Base-by-base conservation (phyloP, 202 grass and related monocot genomes). In the Musa balbisiana region DNA sequence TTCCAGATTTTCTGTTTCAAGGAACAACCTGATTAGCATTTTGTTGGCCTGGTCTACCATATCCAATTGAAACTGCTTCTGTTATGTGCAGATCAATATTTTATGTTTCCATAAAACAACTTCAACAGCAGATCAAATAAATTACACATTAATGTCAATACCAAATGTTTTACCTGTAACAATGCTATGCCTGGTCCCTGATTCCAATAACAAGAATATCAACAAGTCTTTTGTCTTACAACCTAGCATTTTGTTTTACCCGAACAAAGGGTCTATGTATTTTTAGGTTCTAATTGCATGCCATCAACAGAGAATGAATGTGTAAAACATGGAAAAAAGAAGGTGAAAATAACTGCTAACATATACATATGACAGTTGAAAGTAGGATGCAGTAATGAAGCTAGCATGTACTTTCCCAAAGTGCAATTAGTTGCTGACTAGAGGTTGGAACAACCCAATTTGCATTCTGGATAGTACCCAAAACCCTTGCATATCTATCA, bases 141-240 rank as follows among this genome's bases (percentile, higher is more conserved):
- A 56, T 1, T 15, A 29, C 29, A 29, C 2, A 29, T 29, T 33
- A 17, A 17, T 27, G n/a, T 67, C 26, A 16, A 67, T 11, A 26
- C 22, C 22, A 64, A 64, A 24, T 64, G 62, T 24, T 21, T 64
- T 64, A 23, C 66, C 62, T 12, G 12, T 8, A 15, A 33, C 3
- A 67, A 26, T 43, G 24, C 64, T 70, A 70, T 70, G 43, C 17
- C 67, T 3, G 67, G 20, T 70, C 67, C 67, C 16, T 70, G 43
- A 70, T 70, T 21, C 8, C 67, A 50, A 15, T 70, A 49, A 8
- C 29, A 20, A 50, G 33, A 43, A 43, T 43, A 43, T 43, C 17
- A 29, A 70, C 43, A 19, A 69, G 33, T 43, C 33, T 43, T 43
- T 6, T 49, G 1, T 33, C 11, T 17, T 14, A 10, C 49, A 9